A percentile compares a stretch with the other conserved stretches of the same genome.
These are phyloP conservation scores for Paraleonurus japonicus DNA, from an alignment of 257 asterid genomes.

Conservation along the genomic window DNA sequence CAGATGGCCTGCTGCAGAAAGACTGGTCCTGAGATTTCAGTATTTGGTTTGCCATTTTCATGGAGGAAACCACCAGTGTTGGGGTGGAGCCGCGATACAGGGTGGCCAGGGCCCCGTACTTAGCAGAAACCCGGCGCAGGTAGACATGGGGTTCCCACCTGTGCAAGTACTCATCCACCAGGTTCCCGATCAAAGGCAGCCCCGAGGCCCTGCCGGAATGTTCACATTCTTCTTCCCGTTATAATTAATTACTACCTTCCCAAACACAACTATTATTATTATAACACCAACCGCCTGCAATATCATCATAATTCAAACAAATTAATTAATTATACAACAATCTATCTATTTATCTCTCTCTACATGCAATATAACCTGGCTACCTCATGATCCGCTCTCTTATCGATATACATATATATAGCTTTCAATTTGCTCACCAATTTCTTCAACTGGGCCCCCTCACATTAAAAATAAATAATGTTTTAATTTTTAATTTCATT, in stretches of 20 bases:
- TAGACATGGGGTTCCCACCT: slow-evolving; percentile 9
- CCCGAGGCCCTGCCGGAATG: slow-evolving; percentile 6
- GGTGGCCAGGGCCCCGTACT: slow-evolving; percentile 30
- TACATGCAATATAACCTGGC: too few species aligned
- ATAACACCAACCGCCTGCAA: neutral
- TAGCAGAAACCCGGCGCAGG: slow-evolving; percentile 6
- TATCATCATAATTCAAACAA: too few species aligned
- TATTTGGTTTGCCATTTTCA: slow-evolving; percentile 3
- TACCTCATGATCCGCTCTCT: too few species aligned
- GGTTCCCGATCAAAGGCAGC: slow-evolving; percentile 35
- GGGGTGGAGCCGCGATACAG: slow-evolving; percentile 27
- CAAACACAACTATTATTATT: too few species aligned
- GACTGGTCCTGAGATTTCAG: slow-evolving; percentile 28
- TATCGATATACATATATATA: too few species aligned
- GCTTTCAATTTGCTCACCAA: too few species aligned
- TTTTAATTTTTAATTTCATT: too few species aligned
- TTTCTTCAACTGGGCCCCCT: too few species aligned
- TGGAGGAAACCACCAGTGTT: slow-evolving; percentile 21
- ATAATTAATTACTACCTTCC: too few species aligned
- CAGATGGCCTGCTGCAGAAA: slow-evolving; percentile 30
- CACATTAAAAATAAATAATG: too few species aligned
- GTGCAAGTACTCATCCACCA: slow-evolving; percentile 17
- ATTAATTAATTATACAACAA: too few species aligned
- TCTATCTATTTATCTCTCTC: too few species aligned
- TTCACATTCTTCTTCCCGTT: neutral